Evolutionary conservation across 352 stramenopile species (phyloP).

Genomic region (Phytophthora hybrid): DNA sequence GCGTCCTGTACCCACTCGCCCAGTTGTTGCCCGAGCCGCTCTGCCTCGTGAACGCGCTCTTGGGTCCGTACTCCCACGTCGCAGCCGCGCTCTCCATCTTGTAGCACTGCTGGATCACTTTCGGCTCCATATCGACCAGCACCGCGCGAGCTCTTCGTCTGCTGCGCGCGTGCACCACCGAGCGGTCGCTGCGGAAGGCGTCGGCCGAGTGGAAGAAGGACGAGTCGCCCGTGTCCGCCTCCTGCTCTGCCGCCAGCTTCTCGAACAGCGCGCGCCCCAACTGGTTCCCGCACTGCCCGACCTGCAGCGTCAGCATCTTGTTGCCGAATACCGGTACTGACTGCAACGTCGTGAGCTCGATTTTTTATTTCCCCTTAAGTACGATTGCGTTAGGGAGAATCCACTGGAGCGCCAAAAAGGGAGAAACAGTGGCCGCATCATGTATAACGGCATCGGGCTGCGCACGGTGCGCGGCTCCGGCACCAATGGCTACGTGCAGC

Average conservation of each 20-base stretch:
- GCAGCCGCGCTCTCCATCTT: neutral
- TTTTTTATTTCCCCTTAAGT: slow-evolving; percentile 16
- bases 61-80: slow-evolving; percentile 56
- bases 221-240: slow-evolving; percentile 2
- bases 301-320: slow-evolving; percentile 74
- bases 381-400: neutral
- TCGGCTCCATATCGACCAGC: slow-evolving; percentile 88
- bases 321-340: slow-evolving; percentile 7
- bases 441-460: slow-evolving; percentile 93
- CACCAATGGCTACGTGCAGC: slow-evolving; percentile 91
- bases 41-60: slow-evolving; percentile 63
- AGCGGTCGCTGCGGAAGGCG: slow-evolving; percentile 21
- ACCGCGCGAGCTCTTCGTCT: slow-evolving; percentile 60
- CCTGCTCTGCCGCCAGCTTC: slow-evolving; percentile 55
- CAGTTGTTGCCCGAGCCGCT: slow-evolving; percentile 87
- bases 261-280: slow-evolving; percentile 70
- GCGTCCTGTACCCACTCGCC: slow-evolving; percentile 68
- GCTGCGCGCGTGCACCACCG: slow-evolving; percentile 33
- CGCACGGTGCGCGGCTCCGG: slow-evolving; percentile 85
- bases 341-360: slow-evolving; percentile 10
- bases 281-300: slow-evolving; percentile 86
- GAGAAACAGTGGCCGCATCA: slow-evolving; percentile 20
- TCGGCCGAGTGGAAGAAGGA: slow-evolving; percentile 48
- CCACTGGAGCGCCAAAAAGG: neutral
- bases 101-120: slow-evolving; percentile 71